Percentiles rank a stretch among this genome's conserved stretches.
These are phyloP conservation scores for Parsonsia alboflavescens DNA, from an alignment of 257 asterid species.

Conservation along the genomic window DNA sequence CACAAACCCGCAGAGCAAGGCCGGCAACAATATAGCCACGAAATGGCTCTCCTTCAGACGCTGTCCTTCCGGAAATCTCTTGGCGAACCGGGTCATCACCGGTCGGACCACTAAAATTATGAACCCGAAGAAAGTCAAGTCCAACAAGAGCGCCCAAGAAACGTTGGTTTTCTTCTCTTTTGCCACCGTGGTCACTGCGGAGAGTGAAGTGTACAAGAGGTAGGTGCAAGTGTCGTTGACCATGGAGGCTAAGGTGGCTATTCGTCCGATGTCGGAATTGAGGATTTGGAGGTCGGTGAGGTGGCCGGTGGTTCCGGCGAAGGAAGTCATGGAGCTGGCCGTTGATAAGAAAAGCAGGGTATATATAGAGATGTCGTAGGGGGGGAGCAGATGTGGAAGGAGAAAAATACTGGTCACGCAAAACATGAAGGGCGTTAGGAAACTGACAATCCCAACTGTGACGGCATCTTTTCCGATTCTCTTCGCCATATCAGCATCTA, in stretches of 20 bases:
- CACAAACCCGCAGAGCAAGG: conserved; percentile 30
- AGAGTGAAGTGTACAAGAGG: conserved; percentile 2
- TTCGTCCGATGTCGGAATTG: conserved; percentile 54
- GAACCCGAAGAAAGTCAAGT: conserved; percentile 1
- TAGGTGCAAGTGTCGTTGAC: conserved; percentile 40
- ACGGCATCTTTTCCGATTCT: conserved; percentile 27
- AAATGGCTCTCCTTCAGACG: conserved; percentile 45
- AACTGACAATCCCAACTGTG: conserved; percentile 37
- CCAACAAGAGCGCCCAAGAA: conserved; percentile 11
- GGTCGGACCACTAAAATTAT: conserved; percentile 32
- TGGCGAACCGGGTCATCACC: conserved; percentile 14
- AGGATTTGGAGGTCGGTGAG: conserved; percentile 54
- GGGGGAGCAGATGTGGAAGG: not conserved
- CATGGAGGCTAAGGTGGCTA: conserved; percentile 45
- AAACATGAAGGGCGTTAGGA: conserved; percentile 30
- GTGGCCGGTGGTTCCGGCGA: conserved; percentile 48
- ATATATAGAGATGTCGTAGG: conserved; percentile 12
- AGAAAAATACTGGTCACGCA: conserved; percentile 17
- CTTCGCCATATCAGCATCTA: conserved; percentile 34
- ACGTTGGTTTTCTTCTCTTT: not conserved
- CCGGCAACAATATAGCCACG: conserved; percentile 23
- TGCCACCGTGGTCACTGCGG: conserved; percentile 7
- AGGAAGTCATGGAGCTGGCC: conserved; percentile 38
- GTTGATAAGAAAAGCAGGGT: conserved; percentile 28
- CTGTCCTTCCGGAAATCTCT: conserved; percentile 35